Conservation (phyloP, 2,329 filamentous ascomycete species). For the Ophiostoma populinum region DNA sequence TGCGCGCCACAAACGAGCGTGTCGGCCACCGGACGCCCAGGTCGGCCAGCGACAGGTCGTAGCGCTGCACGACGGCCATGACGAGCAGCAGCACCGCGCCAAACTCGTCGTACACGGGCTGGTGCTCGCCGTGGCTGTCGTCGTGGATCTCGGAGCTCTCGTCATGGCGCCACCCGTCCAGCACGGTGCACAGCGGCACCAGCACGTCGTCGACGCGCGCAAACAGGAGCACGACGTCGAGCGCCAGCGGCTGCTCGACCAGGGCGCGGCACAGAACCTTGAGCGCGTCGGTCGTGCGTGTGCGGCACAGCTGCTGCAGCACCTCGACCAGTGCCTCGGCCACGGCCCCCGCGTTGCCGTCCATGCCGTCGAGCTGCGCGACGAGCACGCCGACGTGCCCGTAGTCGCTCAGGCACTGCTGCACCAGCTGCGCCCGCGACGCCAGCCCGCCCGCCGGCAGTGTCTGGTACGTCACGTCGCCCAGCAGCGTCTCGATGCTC, state of each 20-base stretch:
- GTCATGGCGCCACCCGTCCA: constrained; percentile 68
- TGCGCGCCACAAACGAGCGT: constrained; percentile 51
- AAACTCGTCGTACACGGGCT: constrained; percentile 76
- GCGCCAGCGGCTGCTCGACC: constrained; percentile 50
- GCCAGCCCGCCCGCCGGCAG: constrained; percentile 59
- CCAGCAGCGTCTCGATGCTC: constrained; percentile 63
- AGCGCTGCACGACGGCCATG: constrained; percentile 59
- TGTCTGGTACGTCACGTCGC: constrained; percentile 68
- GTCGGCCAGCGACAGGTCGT: constrained; percentile 46
- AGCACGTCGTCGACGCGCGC: constrained; percentile 53
- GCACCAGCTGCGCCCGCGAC: constrained; percentile 59
- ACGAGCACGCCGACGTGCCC: constrained; percentile 49
- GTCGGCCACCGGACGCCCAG: constrained; percentile 36
- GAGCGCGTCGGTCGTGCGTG: constrained; percentile 64
- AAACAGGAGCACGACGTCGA: constrained; percentile 65
- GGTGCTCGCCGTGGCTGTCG: constrained; percentile 64
- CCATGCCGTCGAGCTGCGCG: constrained; percentile 70
- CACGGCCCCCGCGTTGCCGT: constrained; percentile 79
- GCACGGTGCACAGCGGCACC: constrained; percentile 53
- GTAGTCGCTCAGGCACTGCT: constrained; percentile 59
- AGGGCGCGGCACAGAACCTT: constrained; percentile 57
- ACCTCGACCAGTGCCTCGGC: constrained; percentile 61
- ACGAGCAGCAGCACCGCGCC: constrained; percentile 59
- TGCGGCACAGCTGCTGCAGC: constrained; percentile 49
- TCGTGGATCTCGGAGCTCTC: constrained; percentile 70